Evolutionary conservation across 1,284 basidiomycete species (phyloP), one percentile per base, ranked within the genome.

Genomic region (Cutaneotrichosporon cyanovorans): DNA sequence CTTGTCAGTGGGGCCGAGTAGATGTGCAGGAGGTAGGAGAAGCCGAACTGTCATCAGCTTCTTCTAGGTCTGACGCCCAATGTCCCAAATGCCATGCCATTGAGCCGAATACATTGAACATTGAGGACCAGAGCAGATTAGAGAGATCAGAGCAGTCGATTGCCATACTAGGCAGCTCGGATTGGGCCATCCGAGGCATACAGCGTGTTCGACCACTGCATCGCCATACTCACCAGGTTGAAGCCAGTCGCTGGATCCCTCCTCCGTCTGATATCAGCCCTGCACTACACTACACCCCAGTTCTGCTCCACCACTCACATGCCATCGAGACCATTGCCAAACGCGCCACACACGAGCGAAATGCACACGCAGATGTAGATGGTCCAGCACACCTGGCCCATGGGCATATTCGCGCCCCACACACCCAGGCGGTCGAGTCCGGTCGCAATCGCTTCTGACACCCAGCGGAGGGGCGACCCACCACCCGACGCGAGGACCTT

Each of bases 1-100:
- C 71, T 68, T 2, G 68, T 72, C 10, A 69, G 50, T 5, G 68
- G 69, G 4, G 65, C 66, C 5, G 68, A 68, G 55, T 71, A 72
- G 15, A 72, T 54, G 50, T 72, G 69, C 1, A 67, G 60, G 19
- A 70, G 56, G 54, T 66, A 68, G 1, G 61, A 61, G 47, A 63
- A 67, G 40, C 64, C 63, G 42, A 66, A 66, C 60, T 66, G 43
- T 1, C 12, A 30, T 43, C 30, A 42, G 40, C 30, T 12, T 10
- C 2, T 30, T 15, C 20, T 16, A 38, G n/a, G n/a, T n/a, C n/a
- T n/a, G n/a, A n/a, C n/a, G n/a, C n/a, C n/a, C n/a, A n/a, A n/a
- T n/a, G n/a, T n/a, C n/a, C n/a, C n/a, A n/a, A n/a, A n/a, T n/a
- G n/a, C n/a, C n/a, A n/a, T n/a, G n/a, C n/a, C n/a, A n/a, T n/a